Conservation (phyloP, 2,329 filamentous ascomycete genomes). For the Orbilia blumenaviensis region DNA sequence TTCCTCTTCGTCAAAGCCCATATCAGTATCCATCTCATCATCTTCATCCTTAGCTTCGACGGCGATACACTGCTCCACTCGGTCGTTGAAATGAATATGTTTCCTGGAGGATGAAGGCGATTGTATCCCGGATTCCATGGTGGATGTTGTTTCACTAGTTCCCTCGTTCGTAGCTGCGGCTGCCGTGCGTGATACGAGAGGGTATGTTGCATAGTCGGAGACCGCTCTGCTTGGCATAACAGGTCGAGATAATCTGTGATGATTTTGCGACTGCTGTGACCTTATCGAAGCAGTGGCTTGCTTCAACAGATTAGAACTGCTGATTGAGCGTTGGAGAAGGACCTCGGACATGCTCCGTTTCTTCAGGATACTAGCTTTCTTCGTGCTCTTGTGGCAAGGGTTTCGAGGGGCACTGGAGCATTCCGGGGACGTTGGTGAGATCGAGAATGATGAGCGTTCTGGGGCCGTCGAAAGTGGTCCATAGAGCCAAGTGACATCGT, state of each 20-base stretch:
- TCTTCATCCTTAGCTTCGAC: slow-evolving; percentile 85
- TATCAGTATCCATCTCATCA: slow-evolving; percentile 69
- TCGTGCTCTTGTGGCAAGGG: slow-evolving; percentile 66
- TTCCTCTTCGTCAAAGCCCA: slow-evolving; percentile 65
- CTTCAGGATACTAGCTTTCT: slow-evolving; percentile 88
- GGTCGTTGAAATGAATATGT: slow-evolving; percentile 96
- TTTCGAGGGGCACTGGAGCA: slow-evolving; percentile 49
- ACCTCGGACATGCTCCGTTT: slow-evolving; percentile 96
- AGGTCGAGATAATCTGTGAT: slow-evolving; percentile 66
- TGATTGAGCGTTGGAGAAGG: slow-evolving; percentile 88
- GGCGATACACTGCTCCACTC: slow-evolving; percentile 94
- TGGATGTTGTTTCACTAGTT: slow-evolving; percentile 72
- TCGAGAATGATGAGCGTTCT: slow-evolving; percentile 60
- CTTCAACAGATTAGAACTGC: slow-evolving; percentile 86
- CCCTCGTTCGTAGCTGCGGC: slow-evolving; percentile 67
- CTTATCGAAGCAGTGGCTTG: slow-evolving; percentile 87
- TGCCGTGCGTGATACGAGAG: slow-evolving; percentile 70
- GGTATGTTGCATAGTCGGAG: slow-evolving; percentile 75
- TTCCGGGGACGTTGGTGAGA: slow-evolving; percentile 62
- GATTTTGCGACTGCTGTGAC: slow-evolving; percentile 74
- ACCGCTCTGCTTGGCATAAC: slow-evolving; percentile 69
- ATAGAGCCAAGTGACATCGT: slow-evolving; percentile 97
- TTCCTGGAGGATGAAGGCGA: slow-evolving; percentile 71
- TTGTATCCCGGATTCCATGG: slow-evolving; percentile 74
- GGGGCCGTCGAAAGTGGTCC: slow-evolving; percentile 83